Percentiles rank a stretch among this genome's conserved stretches.
These are phyloP conservation scores for Conticribra guillardii DNA, from an alignment of 108 stramenopile species.

Conservation along the genomic window DNA sequence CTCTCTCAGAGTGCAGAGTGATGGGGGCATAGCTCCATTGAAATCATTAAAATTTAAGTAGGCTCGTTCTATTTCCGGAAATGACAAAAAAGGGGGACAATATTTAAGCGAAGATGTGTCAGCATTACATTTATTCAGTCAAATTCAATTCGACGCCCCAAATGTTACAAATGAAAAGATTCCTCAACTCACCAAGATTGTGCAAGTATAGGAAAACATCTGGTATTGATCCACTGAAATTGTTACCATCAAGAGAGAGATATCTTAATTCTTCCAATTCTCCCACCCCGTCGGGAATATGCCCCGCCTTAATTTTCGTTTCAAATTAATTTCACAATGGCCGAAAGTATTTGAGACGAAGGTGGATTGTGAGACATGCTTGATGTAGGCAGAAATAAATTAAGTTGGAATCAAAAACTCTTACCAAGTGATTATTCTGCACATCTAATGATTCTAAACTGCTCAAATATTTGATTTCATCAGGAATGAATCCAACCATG, in stretches of 20 bases:
- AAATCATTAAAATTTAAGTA: constrained; percentile 49
- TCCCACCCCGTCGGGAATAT: constrained; percentile 36
- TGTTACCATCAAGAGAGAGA: constrained; percentile 47
- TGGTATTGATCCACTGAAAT: constrained; percentile 39
- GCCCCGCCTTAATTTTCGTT: constrained; percentile 27
- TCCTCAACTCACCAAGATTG: constrained; percentile 22
- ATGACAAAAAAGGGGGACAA: not conserved
- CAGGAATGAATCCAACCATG: constrained; percentile 45
- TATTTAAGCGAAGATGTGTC: too few species aligned
- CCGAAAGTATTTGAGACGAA: too few species aligned
- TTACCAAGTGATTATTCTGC: constrained; percentile 48
- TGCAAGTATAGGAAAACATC: constrained; percentile 32
- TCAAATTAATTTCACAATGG: too few species aligned
- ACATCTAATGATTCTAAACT: constrained; percentile 42
- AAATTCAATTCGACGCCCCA: too few species aligned
- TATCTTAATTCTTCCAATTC: constrained; percentile 39
- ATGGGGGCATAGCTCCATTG: constrained; percentile 43
- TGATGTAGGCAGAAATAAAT: constrained; percentile 9
- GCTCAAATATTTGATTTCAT: constrained; percentile 47
- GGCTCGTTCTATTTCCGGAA: constrained; percentile 21
- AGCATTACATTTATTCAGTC: too few species aligned
- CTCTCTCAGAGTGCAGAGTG: constrained; percentile 36
- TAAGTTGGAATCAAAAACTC: not conserved
- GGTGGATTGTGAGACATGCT: too few species aligned
- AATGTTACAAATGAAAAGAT: not conserved